These are phyloP conservation scores for Hemileccinum impolitum DNA, from an alignment of 768 basidiomycete genomes.

Conservation along the genomic window DNA sequence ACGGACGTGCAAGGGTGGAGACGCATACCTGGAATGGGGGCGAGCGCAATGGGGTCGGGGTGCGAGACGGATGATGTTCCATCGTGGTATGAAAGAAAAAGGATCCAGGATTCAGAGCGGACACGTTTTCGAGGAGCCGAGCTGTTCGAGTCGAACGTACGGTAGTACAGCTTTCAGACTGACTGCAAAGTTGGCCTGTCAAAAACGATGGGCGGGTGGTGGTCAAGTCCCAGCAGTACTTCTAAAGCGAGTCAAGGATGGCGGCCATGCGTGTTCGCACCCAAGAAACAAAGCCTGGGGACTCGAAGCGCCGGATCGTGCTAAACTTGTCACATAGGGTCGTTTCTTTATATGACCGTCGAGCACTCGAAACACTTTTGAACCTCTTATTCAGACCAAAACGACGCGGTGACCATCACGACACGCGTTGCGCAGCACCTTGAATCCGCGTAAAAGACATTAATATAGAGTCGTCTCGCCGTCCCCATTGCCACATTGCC, in stretches of 20 bases:
- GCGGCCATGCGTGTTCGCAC: constrained; percentile 3
- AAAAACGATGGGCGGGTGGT: too few species aligned
- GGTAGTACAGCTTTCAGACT: too few species aligned
- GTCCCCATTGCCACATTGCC: constrained; percentile 7
- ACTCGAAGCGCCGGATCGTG: constrained; percentile 7
- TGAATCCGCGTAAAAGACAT: too few species aligned
- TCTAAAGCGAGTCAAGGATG: constrained; percentile 1
- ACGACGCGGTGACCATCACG: neutral
- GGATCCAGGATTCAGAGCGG: too few species aligned
- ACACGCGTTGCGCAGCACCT: neutral
- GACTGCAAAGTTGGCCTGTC: too few species aligned
- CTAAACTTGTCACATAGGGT: constrained; percentile 22
- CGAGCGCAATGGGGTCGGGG: constrained; percentile 22
- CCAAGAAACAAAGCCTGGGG: too few species aligned
- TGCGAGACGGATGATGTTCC: constrained; percentile 25
- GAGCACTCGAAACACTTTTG: too few species aligned
- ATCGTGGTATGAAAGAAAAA: constrained; percentile 22
- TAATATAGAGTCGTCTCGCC: neutral
- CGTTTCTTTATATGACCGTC: constrained; percentile 13
- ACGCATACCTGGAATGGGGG: constrained; percentile 29
- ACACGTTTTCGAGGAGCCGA: constrained; percentile 30
- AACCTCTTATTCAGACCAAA: neutral
- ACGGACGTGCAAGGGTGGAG: neutral
- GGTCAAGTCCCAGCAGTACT: too few species aligned
- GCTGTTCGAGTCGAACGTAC: neutral